Conservation (phyloP, 805 yeast genomes). For the Myxozyma melibiosi region DNA sequence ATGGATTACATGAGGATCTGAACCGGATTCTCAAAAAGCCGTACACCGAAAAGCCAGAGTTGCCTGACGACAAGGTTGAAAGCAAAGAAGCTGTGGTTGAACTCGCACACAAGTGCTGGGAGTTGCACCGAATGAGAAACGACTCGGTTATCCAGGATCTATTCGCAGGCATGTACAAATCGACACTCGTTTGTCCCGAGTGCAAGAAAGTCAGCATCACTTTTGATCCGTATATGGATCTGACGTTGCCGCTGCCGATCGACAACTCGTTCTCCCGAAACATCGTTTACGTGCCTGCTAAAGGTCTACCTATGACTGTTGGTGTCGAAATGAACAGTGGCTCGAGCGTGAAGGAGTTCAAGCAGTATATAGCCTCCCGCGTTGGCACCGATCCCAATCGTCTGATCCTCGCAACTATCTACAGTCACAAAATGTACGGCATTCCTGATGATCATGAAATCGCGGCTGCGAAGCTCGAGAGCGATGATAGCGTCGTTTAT, state of each 20-base stretch:
- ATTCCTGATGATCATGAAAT: conserved; percentile 65
- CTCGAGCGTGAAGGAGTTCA: conserved; percentile 64
- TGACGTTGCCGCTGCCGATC: conserved; percentile 86
- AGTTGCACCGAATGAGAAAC: conserved; percentile 73
- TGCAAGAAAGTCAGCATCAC: conserved; percentile 81
- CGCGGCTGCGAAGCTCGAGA: conserved; percentile 63
- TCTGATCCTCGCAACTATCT: conserved; percentile 62
- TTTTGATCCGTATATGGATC: conserved; percentile 90
- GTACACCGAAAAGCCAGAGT: conserved; percentile 83
- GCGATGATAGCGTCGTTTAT: conserved; percentile 70
- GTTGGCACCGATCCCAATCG: conserved; percentile 25
- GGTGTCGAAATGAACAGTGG: conserved; percentile 75
- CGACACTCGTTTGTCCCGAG: conserved; percentile 84
- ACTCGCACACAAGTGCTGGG: conserved; percentile 79
- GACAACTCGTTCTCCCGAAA: conserved; percentile 69
- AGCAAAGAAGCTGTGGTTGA: conserved; percentile 53
- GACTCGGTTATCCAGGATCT: conserved; percentile 83
- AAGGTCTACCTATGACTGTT: conserved; percentile 52
- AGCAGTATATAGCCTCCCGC: conserved; percentile 59
- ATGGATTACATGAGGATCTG: conserved; percentile 89
- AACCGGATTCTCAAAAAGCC: conserved; percentile 84
- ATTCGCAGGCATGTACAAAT: conserved; percentile 88
- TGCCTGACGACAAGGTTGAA: conserved; percentile 59
- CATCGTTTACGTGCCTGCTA: conserved; percentile 63
- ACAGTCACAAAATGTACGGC: conserved; percentile 66